Evolutionary conservation across 768 basidiomycete genomes (phyloP).

Genomic region (Hypsizygus marmoreus): DNA sequence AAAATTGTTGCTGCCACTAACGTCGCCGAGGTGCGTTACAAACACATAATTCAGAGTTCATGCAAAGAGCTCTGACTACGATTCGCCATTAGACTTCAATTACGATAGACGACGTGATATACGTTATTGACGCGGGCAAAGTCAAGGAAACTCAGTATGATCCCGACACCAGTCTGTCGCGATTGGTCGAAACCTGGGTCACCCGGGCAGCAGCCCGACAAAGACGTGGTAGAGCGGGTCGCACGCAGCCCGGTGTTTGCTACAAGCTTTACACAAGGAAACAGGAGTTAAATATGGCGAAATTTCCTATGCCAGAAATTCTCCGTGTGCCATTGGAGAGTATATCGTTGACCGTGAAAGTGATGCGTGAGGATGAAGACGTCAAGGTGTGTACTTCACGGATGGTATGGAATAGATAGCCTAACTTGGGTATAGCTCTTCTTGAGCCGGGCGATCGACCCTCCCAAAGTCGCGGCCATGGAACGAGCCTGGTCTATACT

Average conservation of each 20-base stretch:
- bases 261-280: conserved; percentile 85
- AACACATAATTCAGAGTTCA: background rate
- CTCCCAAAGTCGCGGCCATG: conserved; percentile 75
- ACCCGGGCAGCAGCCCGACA: conserved; percentile 81
- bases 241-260: conserved; percentile 80
- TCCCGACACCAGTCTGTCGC: conserved; percentile 68
- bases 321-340: conserved; percentile 83
- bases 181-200: conserved; percentile 78
- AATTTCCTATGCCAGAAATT: conserved; percentile 86
- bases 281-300: conserved; percentile 67
- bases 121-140: conserved; percentile 82
- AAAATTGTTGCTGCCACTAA: conserved; percentile 92
- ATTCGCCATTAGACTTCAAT: conserved; percentile 67
- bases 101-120: conserved; percentile 87
- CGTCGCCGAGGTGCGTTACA: conserved; percentile 72
- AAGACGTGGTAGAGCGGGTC: conserved; percentile 86
- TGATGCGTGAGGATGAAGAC: conserved; percentile 73
- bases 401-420: background rate
- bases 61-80: background rate
- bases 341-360: conserved; percentile 80
- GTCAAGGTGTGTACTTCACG: conserved; percentile 54
- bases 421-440: conserved; percentile 56
- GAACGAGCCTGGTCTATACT: conserved; percentile 75
- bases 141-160: conserved; percentile 84
- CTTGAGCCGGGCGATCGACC: conserved; percentile 77